phyloP scores from a whole-genome alignment of 768 basidiomycete species.

The Lyophyllum semitale region DNA sequence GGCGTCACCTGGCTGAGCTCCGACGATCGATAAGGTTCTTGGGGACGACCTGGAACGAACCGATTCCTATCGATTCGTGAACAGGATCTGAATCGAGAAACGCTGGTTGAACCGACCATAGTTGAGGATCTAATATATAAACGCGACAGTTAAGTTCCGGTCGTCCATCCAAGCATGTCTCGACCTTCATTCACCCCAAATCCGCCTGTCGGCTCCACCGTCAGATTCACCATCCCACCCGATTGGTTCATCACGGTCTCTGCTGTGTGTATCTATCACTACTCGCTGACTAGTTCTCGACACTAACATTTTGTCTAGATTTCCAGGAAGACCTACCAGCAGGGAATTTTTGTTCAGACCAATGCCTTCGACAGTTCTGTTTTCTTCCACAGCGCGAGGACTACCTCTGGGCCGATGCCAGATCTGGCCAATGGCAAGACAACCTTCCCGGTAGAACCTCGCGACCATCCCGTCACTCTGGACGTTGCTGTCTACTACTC shows the following conservation, averaged over 20 bases:
- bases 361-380: background rate
- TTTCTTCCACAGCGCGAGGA: background rate
- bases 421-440: background rate
- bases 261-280: background rate
- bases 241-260: constrained; percentile 10
- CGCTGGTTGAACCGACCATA: background rate
- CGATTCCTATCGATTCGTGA: background rate
- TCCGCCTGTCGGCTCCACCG: background rate
- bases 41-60: background rate
- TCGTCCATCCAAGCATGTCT: background rate
- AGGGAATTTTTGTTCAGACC: constrained; percentile 2
- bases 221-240: constrained; percentile 1
- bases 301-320: background rate
- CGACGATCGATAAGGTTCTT: background rate
- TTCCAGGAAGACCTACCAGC: constrained; percentile 7
- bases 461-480: constrained; percentile 1
- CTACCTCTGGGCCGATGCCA: background rate
- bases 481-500: background rate
- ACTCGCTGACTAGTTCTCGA: background rate
- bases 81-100: background rate
- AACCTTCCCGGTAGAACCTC: constrained; percentile 6
- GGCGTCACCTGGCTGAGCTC: background rate
- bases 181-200: constrained; percentile 5
- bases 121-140: background rate
- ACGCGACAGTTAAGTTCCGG: background rate